A percentile compares a stretch with the other conserved stretches of the same genome.
These are phyloP conservation scores for Tillandsia leiboldiana DNA, from an alignment of 176 grass and related monocot species.

Conservation along the genomic window DNA sequence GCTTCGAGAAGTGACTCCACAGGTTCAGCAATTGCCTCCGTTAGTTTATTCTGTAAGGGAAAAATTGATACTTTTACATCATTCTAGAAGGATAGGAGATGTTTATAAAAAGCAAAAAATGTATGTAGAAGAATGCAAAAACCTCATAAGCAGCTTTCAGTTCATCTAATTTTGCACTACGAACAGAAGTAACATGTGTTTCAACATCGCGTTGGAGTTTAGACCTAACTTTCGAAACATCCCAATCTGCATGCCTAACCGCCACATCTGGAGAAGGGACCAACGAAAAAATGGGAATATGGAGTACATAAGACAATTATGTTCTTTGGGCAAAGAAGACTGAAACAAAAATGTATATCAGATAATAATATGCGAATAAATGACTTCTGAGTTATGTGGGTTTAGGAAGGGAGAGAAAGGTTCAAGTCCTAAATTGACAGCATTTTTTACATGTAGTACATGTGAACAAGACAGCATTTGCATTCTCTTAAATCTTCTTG, in stretches of 20 bases:
- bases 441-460: no score
- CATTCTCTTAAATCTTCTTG: no score
- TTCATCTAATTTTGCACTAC: constrained; percentile 44
- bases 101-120: not conserved
- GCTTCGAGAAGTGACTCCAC: constrained; percentile 62
- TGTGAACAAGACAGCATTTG: no score
- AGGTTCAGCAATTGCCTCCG: constrained; percentile 49
- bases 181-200: constrained; percentile 36
- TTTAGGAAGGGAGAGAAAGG: no score
- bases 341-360: no score
- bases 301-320: not conserved
- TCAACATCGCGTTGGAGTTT: constrained; percentile 53
- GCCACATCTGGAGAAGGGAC: constrained; percentile 31
- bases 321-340: no score
- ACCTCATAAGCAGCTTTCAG: constrained; percentile 69
- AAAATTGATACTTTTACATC: not conserved
- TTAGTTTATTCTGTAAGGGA: constrained; percentile 44
- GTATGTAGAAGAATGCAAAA: not conserved
- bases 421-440: no score
- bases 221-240: constrained; percentile 39
- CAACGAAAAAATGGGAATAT: not conserved
- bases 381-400: no score
- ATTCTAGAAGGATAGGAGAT: not conserved
- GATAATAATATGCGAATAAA: no score
- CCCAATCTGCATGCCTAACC: constrained; percentile 54